Base-by-base conservation (phyloP, 768 basidiomycete genomes). In the Multifurca ochricompacta region DNA sequence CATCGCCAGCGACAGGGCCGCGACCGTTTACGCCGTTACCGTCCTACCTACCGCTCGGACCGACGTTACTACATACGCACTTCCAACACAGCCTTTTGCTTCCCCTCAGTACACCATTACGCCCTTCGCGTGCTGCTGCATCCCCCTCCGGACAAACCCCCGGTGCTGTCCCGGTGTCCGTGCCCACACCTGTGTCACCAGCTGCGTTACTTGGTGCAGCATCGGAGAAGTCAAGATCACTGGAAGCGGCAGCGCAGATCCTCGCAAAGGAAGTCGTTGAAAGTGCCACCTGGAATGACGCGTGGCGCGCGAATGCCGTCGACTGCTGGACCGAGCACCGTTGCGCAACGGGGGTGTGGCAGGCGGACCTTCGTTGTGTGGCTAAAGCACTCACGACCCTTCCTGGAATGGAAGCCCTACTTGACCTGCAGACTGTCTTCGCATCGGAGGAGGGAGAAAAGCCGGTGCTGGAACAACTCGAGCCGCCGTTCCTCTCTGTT, bases 171-270 rank as follows among this genome's bases (percentile, higher is more conserved):
- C 70, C 69, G 3, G 71, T 73, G 3, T 77, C 77, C n/a, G 88
- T 84, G 0, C 88, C 87, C 1, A 92, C 90, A 0, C 90, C 90
- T 1, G 87, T 91, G 3, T 91, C 89, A 0, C 90, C 90, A 18
- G 87, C 86, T 4, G 84, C 85, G 1, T 73, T 74, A 0, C 69
- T 87, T 30, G 83, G 83, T 4, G 75, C 78, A 1, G 71, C 80
- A 1, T 77, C 78, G 3, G 87, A 87, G 64, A 81, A 80, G 57
- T 77, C 79, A 3, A 82, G 80, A 64, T 78, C 79, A 1, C 69
- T 91, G 21, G 87, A 89, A 64, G 77, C 80, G 0, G 79, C 81
- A 1, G 87, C 81, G 3, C 74, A 73, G 44, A 77, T 78, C 37
- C 66, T 90, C 25, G 81, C 82, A 4, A 71, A 68, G 30, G 89